Evolutionary conservation across 1,284 basidiomycete genomes (phyloP).

Genomic region (Termitomyces sp.): DNA sequence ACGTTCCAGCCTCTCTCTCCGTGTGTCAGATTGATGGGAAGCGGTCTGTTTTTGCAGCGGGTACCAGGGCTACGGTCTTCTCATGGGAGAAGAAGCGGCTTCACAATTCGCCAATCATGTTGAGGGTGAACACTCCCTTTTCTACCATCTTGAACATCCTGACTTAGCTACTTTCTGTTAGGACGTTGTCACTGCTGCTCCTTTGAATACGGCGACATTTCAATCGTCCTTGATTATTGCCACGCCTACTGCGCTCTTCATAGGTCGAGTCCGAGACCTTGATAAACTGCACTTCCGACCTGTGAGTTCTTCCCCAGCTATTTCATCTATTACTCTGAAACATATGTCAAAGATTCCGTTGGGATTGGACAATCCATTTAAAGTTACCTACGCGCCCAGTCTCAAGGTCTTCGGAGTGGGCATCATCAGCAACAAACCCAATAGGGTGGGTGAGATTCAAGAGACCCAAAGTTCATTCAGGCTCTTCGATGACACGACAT

Average conservation of each 20-base stretch:
- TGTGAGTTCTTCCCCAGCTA: constrained; percentile 33
- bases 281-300: constrained; percentile 81
- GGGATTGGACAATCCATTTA: constrained; percentile 61
- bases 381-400: constrained; percentile 53
- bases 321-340: not conserved
- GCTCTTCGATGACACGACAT: constrained; percentile 60
- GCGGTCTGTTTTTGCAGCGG: constrained; percentile 58
- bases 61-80: constrained; percentile 56
- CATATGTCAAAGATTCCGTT: constrained; percentile 49
- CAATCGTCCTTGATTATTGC: constrained; percentile 55
- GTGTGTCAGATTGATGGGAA: constrained; percentile 45
- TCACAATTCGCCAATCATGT: constrained; percentile 64
- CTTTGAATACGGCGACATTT: constrained; percentile 44
- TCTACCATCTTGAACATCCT: not conserved
- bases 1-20: constrained; percentile 58
- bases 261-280: constrained; percentile 65
- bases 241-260: constrained; percentile 48
- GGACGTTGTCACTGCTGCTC: constrained; percentile 56
- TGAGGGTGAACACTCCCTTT: constrained; percentile 55
- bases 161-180: constrained; percentile 23
- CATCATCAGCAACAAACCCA: constrained; percentile 47
- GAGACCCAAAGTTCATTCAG: constrained; percentile 54
- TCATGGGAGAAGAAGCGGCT: constrained; percentile 66
- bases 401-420: constrained; percentile 62
- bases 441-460: constrained; percentile 49